Evolutionary conservation across 2,329 filamentous ascomycete species (phyloP).

Genomic region (Mycocentrospora acerina): DNA sequence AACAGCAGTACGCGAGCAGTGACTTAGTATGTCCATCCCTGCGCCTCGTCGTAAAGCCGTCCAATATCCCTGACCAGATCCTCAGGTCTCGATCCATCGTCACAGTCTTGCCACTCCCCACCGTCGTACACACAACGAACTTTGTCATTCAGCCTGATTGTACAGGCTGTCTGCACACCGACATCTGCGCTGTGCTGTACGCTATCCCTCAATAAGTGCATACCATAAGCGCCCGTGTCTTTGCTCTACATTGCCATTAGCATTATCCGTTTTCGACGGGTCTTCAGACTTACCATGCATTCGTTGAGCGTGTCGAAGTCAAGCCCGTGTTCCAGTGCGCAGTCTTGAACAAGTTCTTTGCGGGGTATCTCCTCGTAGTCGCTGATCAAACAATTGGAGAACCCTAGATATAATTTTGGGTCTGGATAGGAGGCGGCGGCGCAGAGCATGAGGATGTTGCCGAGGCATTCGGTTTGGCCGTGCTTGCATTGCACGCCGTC

Average conservation of each 20-base stretch:
- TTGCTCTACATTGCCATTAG: no score
- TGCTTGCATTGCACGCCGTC: constrained; percentile 88
- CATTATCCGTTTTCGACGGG: no score
- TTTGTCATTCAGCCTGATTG: constrained; percentile 68
- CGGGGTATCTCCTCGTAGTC: constrained; percentile 78
- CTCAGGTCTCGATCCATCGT: constrained; percentile 64
- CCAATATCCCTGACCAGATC: constrained; percentile 78
- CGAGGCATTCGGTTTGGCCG: constrained; percentile 85
- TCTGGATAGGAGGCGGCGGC: constrained; percentile 79
- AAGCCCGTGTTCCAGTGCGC: constrained; percentile 86
- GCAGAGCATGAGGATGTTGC: constrained; percentile 93
- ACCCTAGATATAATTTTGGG: constrained; percentile 85
- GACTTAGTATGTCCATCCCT: constrained; percentile 29
- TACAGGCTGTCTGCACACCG: constrained; percentile 51
- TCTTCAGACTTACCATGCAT: no score
- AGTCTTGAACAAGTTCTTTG: constrained; percentile 76
- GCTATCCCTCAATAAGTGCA: constrained; percentile 67
- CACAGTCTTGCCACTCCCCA: constrained; percentile 78
- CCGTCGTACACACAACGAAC: constrained; percentile 82
- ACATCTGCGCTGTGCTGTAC: constrained; percentile 61
- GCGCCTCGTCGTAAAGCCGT: constrained; percentile 57
- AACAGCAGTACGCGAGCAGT: no score
- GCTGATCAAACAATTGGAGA: constrained; percentile 83
- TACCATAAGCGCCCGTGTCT: constrained; percentile 71
- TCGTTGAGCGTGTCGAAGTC: constrained; percentile 79